Percentiles rank a stretch among this genome's conserved stretches.
These are phyloP conservation scores for Lecanosticta acicola DNA, from an alignment of 2,329 filamentous ascomycete species.

Conservation along the genomic window DNA sequence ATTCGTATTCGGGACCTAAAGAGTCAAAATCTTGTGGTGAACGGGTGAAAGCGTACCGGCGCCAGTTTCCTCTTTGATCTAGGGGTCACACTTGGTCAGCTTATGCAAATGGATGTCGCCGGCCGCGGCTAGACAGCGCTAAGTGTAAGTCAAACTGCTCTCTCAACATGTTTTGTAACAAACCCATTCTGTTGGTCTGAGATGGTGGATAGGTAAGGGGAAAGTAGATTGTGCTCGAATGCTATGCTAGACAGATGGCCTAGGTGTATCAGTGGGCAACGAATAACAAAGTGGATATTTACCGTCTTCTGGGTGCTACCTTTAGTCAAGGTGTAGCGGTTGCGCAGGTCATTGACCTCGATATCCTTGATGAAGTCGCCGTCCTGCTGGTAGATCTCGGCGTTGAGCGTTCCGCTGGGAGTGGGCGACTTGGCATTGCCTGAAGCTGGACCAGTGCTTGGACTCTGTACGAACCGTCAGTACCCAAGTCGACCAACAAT, in stretches of 20 bases:
- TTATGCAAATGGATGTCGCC: conserved; percentile 66
- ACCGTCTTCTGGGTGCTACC: conserved; percentile 98
- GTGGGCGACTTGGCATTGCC: conserved; percentile 50
- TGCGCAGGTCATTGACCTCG: conserved; percentile 95
- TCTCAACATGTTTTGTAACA: conserved; percentile 31
- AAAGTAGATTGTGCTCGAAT: neutral
- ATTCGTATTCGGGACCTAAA: conserved; percentile 41
- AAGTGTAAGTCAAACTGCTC: conserved; percentile 44
- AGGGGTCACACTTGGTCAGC: conserved; percentile 83
- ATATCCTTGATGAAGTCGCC: conserved; percentile 99
- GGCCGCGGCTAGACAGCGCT: conserved; percentile 30
- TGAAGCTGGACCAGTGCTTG: conserved; percentile 38
- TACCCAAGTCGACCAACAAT: neutral
- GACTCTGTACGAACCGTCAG: conserved; percentile 15
- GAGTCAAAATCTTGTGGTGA: conserved; percentile 44
- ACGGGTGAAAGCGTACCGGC: conserved; percentile 76
- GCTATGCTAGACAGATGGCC: conserved; percentile 24
- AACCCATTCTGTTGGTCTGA: conserved; percentile 24
- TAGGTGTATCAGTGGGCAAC: conserved; percentile 56
- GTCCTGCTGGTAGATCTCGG: conserved; percentile 89
- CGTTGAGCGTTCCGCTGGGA: conserved; percentile 59
- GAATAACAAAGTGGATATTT: conserved; percentile 62
- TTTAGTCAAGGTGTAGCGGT: conserved; percentile 95
- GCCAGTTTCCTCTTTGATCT: conserved; percentile 99
- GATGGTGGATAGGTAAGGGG: conserved; percentile 3